Evolutionary conservation across 2,329 filamentous ascomycete species (phyloP).

Genomic region (Curvularia verruculosa): DNA sequence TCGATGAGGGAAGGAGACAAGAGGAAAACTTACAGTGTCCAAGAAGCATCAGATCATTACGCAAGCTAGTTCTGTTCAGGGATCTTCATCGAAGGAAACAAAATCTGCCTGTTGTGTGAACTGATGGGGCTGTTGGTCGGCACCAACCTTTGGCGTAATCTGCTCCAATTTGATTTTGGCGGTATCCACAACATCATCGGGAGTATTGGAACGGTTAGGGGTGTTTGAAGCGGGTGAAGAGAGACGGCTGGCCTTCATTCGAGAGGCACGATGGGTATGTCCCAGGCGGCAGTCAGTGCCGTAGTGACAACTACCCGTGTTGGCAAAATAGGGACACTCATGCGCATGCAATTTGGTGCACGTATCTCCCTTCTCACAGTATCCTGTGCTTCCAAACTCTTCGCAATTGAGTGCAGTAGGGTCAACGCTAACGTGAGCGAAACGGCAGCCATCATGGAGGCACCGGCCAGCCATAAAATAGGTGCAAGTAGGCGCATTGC

Average conservation of each 20-base stretch:
- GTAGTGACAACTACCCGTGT: conserved; percentile 79
- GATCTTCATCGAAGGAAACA: conserved; percentile 32
- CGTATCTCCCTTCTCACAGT: conserved; percentile 79
- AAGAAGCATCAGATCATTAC: conserved; percentile 3
- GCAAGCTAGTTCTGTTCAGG: conserved; percentile 12
- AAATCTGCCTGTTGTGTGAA: conserved; percentile 43
- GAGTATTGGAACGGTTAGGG: conserved; percentile 6
- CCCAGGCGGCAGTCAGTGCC: conserved; percentile 79
- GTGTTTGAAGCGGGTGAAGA: conserved; percentile 18
- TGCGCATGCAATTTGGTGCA: conserved; percentile 86
- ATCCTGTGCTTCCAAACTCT: conserved; percentile 83
- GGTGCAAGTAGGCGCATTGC: conserved; percentile 86
- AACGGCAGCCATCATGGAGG: conserved; percentile 83
- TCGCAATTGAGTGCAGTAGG: conserved; percentile 81
- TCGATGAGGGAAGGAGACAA: conserved; percentile 7
- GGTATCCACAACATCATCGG: conserved; percentile 18
- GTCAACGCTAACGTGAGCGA: conserved; percentile 81
- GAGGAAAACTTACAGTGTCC: conserved; percentile 24
- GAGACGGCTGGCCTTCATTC: conserved; percentile 28
- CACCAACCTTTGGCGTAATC: conserved; percentile 2
- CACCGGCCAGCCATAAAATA: conserved; percentile 92
- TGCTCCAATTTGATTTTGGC: conserved; percentile 6
- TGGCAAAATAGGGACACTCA: conserved; percentile 95
- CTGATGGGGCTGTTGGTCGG: conserved; percentile 20
- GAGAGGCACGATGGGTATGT: conserved; percentile 69